Evolutionary conservation across 2,329 filamentous ascomycete species (phyloP), one percentile per base, ranked within the genome.

Genomic region (Thielaviopsis populi): DNA sequence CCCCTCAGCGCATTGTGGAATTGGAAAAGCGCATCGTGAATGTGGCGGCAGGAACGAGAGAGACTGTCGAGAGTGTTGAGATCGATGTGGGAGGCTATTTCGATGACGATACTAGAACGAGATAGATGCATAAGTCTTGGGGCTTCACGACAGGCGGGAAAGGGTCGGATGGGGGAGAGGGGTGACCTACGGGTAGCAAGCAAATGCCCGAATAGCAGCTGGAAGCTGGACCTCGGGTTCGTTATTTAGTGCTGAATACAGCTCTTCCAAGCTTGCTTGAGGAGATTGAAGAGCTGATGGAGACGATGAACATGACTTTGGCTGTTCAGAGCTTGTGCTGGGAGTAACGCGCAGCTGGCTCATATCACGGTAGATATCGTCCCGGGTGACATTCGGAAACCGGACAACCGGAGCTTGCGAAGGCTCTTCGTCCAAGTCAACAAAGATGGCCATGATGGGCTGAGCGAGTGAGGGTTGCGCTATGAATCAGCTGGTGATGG

Each of bases 11-110:
- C 83, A 60, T 78, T 79, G 70, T 89, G 86, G 74, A 89, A 91
- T 69, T 91, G 88, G 53, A 95, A 77, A 27, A 97, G 80, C 68
- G 86, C 88, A 64, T 80, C 80, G 68, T 88, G 88, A 67, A 95
- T 83, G 70, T 88, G 85, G 61, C 87, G 88, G 73, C 90, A 95
- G 63, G 89, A 91, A 63, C 83, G 83, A 61, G 91, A 88, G 22
- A 97, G 83, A 68, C 86, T 85, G 73, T 95, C 86, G 69, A 96
- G 82, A 15, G 89, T 87, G 73, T 92, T 96, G 61, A 96, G 82
- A 72, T 97, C 92, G 72, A 96, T 83, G 69, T 83, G 81, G 40
- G 83, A 81, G 59, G 88, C 87, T 68, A 96, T 82, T 69, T 86
- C 82, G 68, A 84, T 83, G 69, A 88, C 84, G 71, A 96, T 83